Evolutionary conservation across 306 rosid species (phyloP).

Genomic region (Geum urbanum): DNA sequence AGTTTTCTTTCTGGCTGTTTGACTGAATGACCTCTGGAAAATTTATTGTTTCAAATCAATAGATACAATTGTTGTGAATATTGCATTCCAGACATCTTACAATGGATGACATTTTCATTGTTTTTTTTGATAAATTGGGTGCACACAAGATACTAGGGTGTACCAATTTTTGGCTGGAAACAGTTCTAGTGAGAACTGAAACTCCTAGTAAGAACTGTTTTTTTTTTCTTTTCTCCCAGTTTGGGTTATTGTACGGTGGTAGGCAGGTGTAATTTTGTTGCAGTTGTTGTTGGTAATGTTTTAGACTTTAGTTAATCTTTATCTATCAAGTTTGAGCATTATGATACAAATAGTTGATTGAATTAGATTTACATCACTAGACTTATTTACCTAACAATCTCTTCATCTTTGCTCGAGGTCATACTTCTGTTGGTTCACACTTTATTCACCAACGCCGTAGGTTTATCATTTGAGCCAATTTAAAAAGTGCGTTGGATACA

Average conservation of each 20-base stretch:
- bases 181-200: not conserved
- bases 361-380: not conserved
- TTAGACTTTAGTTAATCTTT: no score
- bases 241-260: not conserved
- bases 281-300: no score
- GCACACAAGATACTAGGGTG: not conserved
- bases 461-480: not conserved
- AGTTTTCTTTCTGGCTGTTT: not conserved
- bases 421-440: not conserved
- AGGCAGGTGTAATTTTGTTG: no score
- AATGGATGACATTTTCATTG: not conserved
- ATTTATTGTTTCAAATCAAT: not conserved
- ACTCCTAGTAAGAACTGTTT: no score
- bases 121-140: not conserved
- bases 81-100: not conserved
- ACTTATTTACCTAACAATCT: not conserved
- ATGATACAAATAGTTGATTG: not conserved
- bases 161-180: not conserved
- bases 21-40: not conserved
- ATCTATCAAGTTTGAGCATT: no score
- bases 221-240: no score
- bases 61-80: not conserved
- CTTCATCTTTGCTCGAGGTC: not conserved
- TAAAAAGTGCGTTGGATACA: not conserved
- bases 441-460: not conserved